Conservation (phyloP, 148 eudicot genomes). For the Heliosperma pusillum region DNA sequence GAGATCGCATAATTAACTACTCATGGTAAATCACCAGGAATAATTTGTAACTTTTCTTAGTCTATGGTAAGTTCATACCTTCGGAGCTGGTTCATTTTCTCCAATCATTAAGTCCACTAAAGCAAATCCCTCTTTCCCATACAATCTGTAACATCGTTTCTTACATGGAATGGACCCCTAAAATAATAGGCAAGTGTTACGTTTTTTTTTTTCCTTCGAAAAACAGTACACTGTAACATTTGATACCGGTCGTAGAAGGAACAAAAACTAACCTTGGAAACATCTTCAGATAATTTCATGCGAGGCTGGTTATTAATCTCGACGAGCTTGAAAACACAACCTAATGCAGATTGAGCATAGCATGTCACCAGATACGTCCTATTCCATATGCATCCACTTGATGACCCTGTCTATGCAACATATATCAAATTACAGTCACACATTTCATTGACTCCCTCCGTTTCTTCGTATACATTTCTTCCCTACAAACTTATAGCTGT, state of each 20-base stretch:
- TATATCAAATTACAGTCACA: not conserved
- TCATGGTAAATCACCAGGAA: not conserved
- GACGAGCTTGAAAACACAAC: constrained; percentile 97
- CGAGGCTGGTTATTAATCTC: constrained; percentile 96
- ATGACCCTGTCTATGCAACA: constrained; percentile 65
- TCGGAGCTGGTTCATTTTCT: constrained; percentile 89
- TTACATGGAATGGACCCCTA: constrained; percentile 97
- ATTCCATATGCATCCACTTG: constrained; percentile 94
- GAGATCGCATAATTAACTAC: not conserved
- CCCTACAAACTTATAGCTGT: not conserved
- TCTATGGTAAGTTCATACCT: constrained; percentile 38
- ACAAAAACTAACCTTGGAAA: constrained; percentile 71
- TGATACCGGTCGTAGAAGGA: constrained; percentile 1
- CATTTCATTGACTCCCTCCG: too few species aligned
- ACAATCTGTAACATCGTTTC: constrained; percentile 80
- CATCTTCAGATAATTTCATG: constrained; percentile 92
- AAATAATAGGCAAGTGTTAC: constrained; percentile 17
- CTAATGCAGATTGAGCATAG: constrained; percentile 95
- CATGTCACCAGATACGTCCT: constrained; percentile 92
- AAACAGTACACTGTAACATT: not conserved
- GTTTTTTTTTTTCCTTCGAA: not conserved
- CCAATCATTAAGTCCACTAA: constrained; percentile 90
- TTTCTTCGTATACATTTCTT: too few species aligned
- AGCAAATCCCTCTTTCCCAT: constrained; percentile 89
- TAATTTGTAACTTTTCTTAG: not conserved